Evolutionary conservation across 2,329 filamentous ascomycete species (phyloP).

Genomic region (Paecilomyces sp.): DNA sequence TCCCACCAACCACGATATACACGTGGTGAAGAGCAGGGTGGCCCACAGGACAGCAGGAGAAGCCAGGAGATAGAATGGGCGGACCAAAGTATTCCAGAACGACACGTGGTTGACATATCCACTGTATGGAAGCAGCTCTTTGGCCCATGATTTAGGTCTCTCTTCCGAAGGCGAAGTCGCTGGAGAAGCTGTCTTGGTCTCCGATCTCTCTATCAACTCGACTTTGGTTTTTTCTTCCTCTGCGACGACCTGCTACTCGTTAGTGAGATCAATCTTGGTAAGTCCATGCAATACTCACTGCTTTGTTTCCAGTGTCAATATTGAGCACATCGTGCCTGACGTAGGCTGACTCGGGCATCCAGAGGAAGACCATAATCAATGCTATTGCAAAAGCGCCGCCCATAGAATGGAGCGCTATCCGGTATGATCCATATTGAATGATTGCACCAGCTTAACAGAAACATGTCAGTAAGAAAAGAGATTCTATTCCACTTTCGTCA

Average conservation of each 20-base stretch:
- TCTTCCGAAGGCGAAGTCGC: slow-evolving; percentile 7
- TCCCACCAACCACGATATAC: slow-evolving; percentile 26
- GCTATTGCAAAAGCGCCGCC: slow-evolving; percentile 33
- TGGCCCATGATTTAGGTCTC: slow-evolving; percentile 14
- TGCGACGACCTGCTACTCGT: background rate
- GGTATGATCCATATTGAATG: slow-evolving; percentile 30
- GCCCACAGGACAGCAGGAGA: slow-evolving; percentile 34
- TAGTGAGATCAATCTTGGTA: background rate
- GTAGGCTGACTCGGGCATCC: slow-evolving; percentile 38
- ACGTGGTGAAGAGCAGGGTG: slow-evolving; percentile 31
- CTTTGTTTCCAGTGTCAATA: slow-evolving; percentile 26
- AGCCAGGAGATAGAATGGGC: slow-evolving; percentile 27
- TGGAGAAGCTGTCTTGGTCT: slow-evolving; percentile 6
- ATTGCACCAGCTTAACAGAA: slow-evolving; percentile 25
- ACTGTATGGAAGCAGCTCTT: slow-evolving; percentile 27
- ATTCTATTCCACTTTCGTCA: background rate
- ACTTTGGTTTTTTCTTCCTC: slow-evolving; percentile 13
- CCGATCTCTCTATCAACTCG: slow-evolving; percentile 15
- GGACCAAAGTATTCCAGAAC: slow-evolving; percentile 29
- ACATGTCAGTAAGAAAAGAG: background rate
- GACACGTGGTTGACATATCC: slow-evolving; percentile 33
- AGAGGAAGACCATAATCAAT: slow-evolving; percentile 33
- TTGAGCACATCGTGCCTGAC: slow-evolving; percentile 22
- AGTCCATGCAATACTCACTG: slow-evolving; percentile 8
- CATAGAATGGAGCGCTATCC: slow-evolving; percentile 31